Base-by-base conservation (phyloP, 257 asterid species). In the Striga asiatica region DNA sequence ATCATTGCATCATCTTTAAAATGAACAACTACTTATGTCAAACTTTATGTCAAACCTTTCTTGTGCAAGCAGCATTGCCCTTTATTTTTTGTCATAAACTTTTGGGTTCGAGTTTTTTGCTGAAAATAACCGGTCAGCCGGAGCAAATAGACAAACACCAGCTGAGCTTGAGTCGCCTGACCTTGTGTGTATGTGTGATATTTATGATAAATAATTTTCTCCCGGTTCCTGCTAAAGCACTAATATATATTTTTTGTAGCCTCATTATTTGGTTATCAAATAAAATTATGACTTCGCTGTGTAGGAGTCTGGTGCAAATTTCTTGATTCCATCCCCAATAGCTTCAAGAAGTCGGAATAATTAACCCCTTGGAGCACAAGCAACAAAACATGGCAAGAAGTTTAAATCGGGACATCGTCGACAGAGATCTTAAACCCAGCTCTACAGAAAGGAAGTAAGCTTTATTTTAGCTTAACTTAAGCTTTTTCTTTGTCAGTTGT, bases 301-400 rank as follows among this genome's bases (percentile, higher is more conserved):
- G 51, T 56, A 91, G 98, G 98, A 84, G 57, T 87, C 96, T 34
- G 96, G 98, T 60, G 95, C 98, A 67, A 87, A 91, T 74, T 84
- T 91, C 76, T 71, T 87, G 67, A 75, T 91, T 54, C 95, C 96
- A 16, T 82, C 92, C 61, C 96, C 96, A 50, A 83, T 89, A 68
- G 89, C 94, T 64, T 87, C 96, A 59, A 84, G 98, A 91, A 74
- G 81, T 91, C 32, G 98, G 98, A 61, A 91, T 86, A 64, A 77
- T 78, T 19, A 91, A 91, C 79, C 98, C 96, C 59, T 83, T 96
- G n/a, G 98, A 91, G 78, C 98, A 91, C 87, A 91, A 91, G 79
- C 98, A 91, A 65, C 78, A 86, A 52, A 91, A 91, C 80, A 74
- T 91, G 66, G 98, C 98, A 1, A 86, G 98, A 77, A 91, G 96